These are phyloP conservation scores for Kwoniella mangroviensis DNA, from an alignment of 768 basidiomycete genomes.

Conservation along the genomic window DNA sequence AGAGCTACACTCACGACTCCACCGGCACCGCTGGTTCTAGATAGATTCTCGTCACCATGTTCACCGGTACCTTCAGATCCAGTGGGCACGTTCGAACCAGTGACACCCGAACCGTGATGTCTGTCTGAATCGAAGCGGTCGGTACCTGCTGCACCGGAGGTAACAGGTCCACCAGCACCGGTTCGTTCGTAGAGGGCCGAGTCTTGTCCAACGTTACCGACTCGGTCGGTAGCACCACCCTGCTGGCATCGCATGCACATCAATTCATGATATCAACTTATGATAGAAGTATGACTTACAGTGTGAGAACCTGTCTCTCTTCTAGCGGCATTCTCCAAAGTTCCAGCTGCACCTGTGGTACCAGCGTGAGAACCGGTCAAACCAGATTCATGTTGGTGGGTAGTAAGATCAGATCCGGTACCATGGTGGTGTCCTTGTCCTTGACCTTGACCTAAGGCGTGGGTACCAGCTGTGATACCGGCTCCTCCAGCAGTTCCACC, in stretches of 20 bases:
- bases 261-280: background rate
- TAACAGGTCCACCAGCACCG: conserved; percentile 29
- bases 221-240: conserved; percentile 24
- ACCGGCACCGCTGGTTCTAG: conserved; percentile 11
- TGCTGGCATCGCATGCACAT: background rate
- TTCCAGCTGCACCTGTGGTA: background rate
- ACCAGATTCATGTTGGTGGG: conserved; percentile 1
- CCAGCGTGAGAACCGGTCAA: background rate
- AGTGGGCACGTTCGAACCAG: conserved; percentile 17
- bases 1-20: no score
- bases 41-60: conserved; percentile 6
- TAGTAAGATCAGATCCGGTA: conserved; percentile 8
- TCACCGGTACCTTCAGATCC: background rate
- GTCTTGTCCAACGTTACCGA: conserved; percentile 33
- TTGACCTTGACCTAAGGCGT: background rate
- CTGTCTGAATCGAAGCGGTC: conserved; percentile 45
- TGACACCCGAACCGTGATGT: conserved; percentile 16
- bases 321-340: conserved; percentile 10
- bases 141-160: conserved; percentile 43
- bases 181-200: conserved; percentile 31
- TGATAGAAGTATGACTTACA: background rate
- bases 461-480: conserved; percentile 9
- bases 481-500: conserved; percentile 15
- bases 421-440: conserved; percentile 11
- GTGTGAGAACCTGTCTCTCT: background rate